phyloP scores from a whole-genome alignment of 2,329 filamentous ascomycete genomes.

The Ophiostoma himal-ulmi region DNA sequence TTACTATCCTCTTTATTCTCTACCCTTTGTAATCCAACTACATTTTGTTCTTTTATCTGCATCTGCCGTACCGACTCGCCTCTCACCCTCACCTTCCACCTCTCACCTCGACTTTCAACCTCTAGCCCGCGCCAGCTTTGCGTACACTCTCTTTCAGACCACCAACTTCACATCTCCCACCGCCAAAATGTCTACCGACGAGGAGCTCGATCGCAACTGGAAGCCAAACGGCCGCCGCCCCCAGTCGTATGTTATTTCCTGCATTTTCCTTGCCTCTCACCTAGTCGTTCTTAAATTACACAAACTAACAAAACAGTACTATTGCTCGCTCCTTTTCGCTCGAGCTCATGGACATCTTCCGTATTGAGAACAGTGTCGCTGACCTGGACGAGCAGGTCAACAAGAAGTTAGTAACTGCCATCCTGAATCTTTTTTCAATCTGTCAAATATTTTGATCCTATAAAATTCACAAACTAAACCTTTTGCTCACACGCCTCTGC shows the following conservation, averaged over 20 bases:
- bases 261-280: neutral
- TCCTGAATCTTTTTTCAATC: neutral
- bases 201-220: conserved; percentile 71
- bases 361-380: conserved; percentile 71
- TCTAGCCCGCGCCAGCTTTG: no score
- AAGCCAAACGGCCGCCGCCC: conserved; percentile 71
- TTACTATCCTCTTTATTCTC: neutral
- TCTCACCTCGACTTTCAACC: neutral
- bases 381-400: conserved; percentile 69
- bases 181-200: conserved; percentile 45
- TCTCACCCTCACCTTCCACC: neutral
- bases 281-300: no score
- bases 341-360: conserved; percentile 83
- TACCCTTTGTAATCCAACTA: neutral
- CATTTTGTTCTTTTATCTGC: neutral
- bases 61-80: neutral
- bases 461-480: no score
- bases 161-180: neutral
- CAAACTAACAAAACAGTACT: conserved; percentile 50
- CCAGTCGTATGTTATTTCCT: conserved; percentile 64
- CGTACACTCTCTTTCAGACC: neutral
- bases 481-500: conserved; percentile 16
- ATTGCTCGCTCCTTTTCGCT: conserved; percentile 82
- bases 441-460: no score
- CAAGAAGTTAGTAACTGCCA: conserved; percentile 60